Conservation (phyloP, 805 yeast species). For the Hemisphaericaspora nanyangensis region DNA sequence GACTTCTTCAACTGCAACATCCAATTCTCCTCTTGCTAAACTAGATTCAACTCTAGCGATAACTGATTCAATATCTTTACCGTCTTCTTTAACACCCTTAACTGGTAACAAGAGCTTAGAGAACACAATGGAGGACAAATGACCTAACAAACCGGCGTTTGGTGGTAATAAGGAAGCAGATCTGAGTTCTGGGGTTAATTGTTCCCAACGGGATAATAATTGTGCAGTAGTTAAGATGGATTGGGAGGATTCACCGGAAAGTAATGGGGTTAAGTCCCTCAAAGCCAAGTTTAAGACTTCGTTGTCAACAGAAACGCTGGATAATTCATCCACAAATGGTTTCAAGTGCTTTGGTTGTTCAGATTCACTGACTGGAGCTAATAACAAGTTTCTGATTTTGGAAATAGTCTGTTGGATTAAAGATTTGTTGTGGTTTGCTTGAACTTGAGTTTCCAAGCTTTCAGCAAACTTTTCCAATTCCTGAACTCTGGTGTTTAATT, state of each 20-base stretch:
- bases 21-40: slow-evolving; percentile 71
- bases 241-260: slow-evolving; percentile 34
- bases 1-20: slow-evolving; percentile 89
- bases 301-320: slow-evolving; percentile 23
- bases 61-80: slow-evolving; percentile 83
- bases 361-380: slow-evolving; percentile 13
- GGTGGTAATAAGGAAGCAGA: slow-evolving; percentile 88
- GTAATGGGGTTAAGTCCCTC: slow-evolving; percentile 31
- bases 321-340: slow-evolving; percentile 38
- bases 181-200: slow-evolving; percentile 80
- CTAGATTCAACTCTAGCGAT: slow-evolving; percentile 81
- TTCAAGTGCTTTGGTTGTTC: slow-evolving; percentile 23
- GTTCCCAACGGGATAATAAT: slow-evolving; percentile 73
- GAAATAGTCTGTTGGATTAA: slow-evolving; percentile 27
- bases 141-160: slow-evolving; percentile 93
- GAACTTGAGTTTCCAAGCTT: slow-evolving; percentile 36
- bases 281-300: slow-evolving; percentile 32
- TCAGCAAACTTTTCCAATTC: slow-evolving; percentile 54
- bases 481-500: slow-evolving; percentile 51
- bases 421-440: slow-evolving; percentile 30
- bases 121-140: slow-evolving; percentile 73
- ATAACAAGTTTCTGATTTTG: slow-evolving; percentile 29
- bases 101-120: slow-evolving; percentile 74
- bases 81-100: slow-evolving; percentile 67
- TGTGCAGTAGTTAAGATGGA: slow-evolving; percentile 75